These are phyloP conservation scores for Penicillium sp. DNA, from an alignment of 2,329 filamentous ascomycete genomes.

Conservation along the genomic window DNA sequence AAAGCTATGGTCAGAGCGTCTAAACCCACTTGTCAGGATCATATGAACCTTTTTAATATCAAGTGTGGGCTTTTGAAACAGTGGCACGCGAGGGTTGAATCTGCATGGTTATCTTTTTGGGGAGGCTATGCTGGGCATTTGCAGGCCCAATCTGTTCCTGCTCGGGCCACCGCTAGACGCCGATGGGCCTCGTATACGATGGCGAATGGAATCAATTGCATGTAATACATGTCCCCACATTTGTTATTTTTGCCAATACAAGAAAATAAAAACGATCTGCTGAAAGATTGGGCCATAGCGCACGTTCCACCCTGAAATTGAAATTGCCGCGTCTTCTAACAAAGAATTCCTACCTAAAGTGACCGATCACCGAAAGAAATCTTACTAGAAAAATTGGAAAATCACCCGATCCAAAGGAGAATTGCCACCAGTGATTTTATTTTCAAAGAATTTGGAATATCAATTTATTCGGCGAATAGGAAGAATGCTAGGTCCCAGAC, in stretches of 20 bases:
- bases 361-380: background rate
- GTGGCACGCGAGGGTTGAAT: conserved; percentile 11
- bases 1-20: background rate
- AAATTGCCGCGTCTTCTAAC: conserved; percentile 17
- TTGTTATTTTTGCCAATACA: conserved; percentile 18
- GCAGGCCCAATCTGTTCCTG: conserved; percentile 15
- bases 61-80: conserved; percentile 7
- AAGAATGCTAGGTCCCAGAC: background rate
- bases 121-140: conserved; percentile 4
- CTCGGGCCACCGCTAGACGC: background rate
- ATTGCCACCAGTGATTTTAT: conserved; percentile 13
- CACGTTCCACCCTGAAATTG: background rate
- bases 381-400: background rate
- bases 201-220: background rate
- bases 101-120: conserved; percentile 16
- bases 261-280: conserved; percentile 8
- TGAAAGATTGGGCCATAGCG: conserved; percentile 16
- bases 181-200: background rate
- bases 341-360: conserved; percentile 7
- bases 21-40: background rate
- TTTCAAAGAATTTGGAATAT: conserved; percentile 9
- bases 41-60: background rate
- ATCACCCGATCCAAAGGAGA: conserved; percentile 6
- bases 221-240: conserved; percentile 12
- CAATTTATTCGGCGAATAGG: conserved; percentile 14